Base-by-base conservation (phyloP, 495 filamentous ascomycete genomes). In the Xylaria bambusicola region DNA sequence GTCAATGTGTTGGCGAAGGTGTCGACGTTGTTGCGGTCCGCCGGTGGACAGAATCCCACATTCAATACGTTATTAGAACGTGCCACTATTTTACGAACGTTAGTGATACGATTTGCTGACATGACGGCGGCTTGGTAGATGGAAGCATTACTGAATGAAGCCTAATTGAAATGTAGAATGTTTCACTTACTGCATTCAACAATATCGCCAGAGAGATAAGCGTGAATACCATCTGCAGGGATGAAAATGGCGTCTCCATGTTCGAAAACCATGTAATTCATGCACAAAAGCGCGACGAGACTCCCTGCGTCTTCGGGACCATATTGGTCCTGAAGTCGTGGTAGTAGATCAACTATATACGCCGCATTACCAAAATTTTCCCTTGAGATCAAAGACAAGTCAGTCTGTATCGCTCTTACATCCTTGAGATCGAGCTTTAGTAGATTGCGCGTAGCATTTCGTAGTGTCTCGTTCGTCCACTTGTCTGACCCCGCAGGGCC, bases 31-130 rank as follows among this genome's bases (percentile, higher is more conserved):
- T 90, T 80, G 27, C 87, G 77, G 23, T 88, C 81, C 0, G 83
- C 75, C 0, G 75, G 76, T 1, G 88, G 88, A 64, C 88, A 91
- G 77, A 92, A 90, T 0, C 89, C 88, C 3, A 81, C 82, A 60
- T 88, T 89, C 12, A 92, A 77, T 23, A 93, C 88, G 53, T 93
- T 91, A 72, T 93, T 87, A 31, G 82, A 87, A 20, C 90, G 84
- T 2, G 89, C 89, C 89, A 94, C 51, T 53, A 15, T 5, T 20
- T 48, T 48, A 1, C 3, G 1, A 13, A 15, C 2, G 45, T 48
- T 17, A 48, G 45, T n/a, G 20, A 48, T 2, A 13, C n/a, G 3
- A 21, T 44, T 33, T n/a, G n/a, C n/a, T n/a, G n/a, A n/a, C n/a
- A n/a, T n/a, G n/a, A n/a, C n/a, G n/a, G n/a, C n/a, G n/a, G n/a